Conservation (phyloP, 2,329 filamentous ascomycete species). For the Colletotrichum plurivorum region DNA sequence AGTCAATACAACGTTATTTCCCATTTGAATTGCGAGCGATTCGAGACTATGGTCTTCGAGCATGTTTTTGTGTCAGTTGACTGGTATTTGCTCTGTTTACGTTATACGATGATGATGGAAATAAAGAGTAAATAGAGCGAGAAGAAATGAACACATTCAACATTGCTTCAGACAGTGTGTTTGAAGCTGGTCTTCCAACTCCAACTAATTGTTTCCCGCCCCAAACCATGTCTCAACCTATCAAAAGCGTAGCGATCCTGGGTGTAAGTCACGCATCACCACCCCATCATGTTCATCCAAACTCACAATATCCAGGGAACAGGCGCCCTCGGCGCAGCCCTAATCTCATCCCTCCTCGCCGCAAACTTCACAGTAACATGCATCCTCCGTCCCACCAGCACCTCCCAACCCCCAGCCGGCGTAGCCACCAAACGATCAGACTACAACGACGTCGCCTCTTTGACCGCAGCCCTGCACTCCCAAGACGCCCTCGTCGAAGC, state of each 20-base stretch:
- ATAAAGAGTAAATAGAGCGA: too few species aligned
- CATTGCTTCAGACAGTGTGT: too few species aligned
- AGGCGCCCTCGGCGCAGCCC: conserved; percentile 10
- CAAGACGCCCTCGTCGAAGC: conserved; percentile 52
- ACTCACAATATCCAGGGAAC: neutral
- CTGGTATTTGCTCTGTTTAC: too few species aligned
- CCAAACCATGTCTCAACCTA: neutral
- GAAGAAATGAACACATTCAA: too few species aligned
- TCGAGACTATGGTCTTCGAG: too few species aligned
- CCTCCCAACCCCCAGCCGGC: conserved; percentile 46
- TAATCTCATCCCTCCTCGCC: conserved; percentile 15
- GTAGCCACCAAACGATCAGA: conserved; percentile 56
- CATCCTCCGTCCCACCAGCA: neutral
- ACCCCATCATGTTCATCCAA: neutral
- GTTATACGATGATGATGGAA: too few species aligned
- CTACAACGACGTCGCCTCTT: conserved; percentile 58
- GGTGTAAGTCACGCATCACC: conserved; percentile 3
- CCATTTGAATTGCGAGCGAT: too few species aligned
- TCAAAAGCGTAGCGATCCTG: conserved; percentile 15
- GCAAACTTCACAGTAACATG: conserved; percentile 10
- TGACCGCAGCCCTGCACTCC: conserved; percentile 45
- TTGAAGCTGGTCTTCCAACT: neutral
- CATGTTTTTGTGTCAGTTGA: too few species aligned
- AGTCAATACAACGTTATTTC: too few species aligned
- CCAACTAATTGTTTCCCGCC: neutral